Evolutionary conservation across 176 grass and related monocot species (phyloP), one percentile per base, ranked within the genome.

Genomic region (Triticum dicoccoides): DNA sequence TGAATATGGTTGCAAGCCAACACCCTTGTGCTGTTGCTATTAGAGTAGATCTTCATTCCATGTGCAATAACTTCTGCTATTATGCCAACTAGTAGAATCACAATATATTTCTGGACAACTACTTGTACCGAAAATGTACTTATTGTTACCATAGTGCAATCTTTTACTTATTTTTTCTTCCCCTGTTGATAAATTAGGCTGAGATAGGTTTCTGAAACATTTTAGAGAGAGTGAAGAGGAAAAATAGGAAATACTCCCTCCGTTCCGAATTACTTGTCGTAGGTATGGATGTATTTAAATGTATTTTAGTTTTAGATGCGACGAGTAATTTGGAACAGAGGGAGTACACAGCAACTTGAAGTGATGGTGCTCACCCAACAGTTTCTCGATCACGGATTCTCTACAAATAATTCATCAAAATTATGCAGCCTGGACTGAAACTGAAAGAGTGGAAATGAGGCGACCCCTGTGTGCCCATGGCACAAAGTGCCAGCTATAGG

Each of bases 401-500:
- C 15, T n/a, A 29, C 47, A 54, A 76, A 32, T 83, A 14, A 71
- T 69, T 84, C 20, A 65, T 69, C 72, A 69, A 89, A 80, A 51
- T 37, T 65, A 75, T 80, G 37, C 62, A 85, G 81, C 44, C 82
- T 66, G 49, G 68, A 83, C 45, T 81, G 87, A 84, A 76, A 69
- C 44, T 71, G 87, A 84, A 76, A 69, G 84, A 84, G 76, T 30
- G 69, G 62, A 77, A 80, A 88, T 73, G 76, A 87, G 54, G 77
- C 29, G 87, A 71, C 62, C 68, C 63, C 10, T 59, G 21, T 83
- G 54, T 67, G 33, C 39, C 83, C 51, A 63, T 74, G 52, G 38
- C 52, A 86, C 67, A 80, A 85, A 86, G 79, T 80, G 83, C 78
- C 92, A 91, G 92, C 89, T 84, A 71, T 83, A 80, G 13, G 86